phyloP scores from a whole-genome alignment of 345 rosid species.

The Melastoma malabathricum region DNA sequence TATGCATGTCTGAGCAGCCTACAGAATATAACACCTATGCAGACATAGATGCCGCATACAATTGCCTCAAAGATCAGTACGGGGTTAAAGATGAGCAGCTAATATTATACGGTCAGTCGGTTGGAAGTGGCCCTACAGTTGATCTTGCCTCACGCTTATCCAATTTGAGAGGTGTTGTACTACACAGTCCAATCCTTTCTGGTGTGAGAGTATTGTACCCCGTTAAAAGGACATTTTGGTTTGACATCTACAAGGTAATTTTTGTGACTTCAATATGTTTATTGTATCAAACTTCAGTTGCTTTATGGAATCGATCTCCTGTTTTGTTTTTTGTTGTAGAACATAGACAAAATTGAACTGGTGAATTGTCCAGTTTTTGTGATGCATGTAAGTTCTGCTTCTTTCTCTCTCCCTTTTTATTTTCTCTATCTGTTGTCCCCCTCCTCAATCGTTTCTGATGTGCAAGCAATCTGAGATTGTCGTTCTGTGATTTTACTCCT shows the following conservation, averaged over 20 bases:
- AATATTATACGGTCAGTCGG: conserved; percentile 92
- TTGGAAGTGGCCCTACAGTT: conserved; percentile 94
- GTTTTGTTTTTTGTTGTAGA: conserved; percentile 30
- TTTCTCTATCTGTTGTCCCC: conserved; percentile 1
- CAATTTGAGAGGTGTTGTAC: conserved; percentile 66
- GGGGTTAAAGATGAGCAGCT: conserved; percentile 80
- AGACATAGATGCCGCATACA: conserved; percentile 76
- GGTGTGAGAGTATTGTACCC: conserved; percentile 90
- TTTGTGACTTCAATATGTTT: neutral
- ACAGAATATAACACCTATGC: conserved; percentile 87
- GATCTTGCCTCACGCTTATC: conserved; percentile 82
- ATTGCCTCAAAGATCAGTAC: conserved; percentile 73
- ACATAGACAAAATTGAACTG: conserved; percentile 73
- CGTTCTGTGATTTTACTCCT: too few relatives aligned
- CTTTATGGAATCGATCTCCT: neutral
- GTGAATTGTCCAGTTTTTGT: conserved; percentile 71
- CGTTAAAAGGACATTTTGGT: conserved; percentile 90
- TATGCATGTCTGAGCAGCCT: conserved; percentile 36
- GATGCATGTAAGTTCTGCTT: conserved; percentile 59
- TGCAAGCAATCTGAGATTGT: too few relatives aligned
- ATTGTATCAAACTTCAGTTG: neutral
- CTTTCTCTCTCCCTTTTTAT: neutral
- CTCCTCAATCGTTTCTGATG: neutral
- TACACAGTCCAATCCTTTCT: conserved; percentile 84
- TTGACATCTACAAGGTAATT: conserved; percentile 84